Evolutionary conservation across 805 yeast genomes (phyloP).

Genomic region (Pichia eremophila): DNA sequence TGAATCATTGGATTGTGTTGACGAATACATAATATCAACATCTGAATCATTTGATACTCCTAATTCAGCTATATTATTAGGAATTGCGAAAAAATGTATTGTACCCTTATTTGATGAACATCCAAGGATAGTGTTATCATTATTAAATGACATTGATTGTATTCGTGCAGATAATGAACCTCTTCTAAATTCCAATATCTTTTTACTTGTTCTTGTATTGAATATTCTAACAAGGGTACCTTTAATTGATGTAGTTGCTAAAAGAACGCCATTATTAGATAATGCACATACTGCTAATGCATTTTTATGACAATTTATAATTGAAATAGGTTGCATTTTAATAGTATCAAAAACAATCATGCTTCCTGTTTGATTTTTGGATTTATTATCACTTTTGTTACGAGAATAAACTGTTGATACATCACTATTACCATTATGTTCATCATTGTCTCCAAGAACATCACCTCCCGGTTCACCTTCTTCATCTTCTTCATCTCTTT

Average conservation of each 20-base stretch:
- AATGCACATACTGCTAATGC: constrained; percentile 60
- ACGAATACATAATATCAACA: background rate
- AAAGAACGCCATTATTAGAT: constrained; percentile 64
- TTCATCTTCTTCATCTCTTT: background rate
- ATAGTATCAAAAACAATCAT: constrained; percentile 74
- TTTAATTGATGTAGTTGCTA: constrained; percentile 83
- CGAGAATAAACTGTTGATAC: background rate
- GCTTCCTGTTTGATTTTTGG: constrained; percentile 37
- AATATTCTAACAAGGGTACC: constrained; percentile 89
- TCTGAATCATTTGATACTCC: background rate
- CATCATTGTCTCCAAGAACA: background rate
- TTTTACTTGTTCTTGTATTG: constrained; percentile 52
- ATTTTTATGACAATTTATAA: constrained; percentile 79
- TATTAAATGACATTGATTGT: constrained; percentile 65
- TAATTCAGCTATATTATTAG: constrained; percentile 1
- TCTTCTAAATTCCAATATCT: constrained; percentile 65
- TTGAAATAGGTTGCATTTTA: constrained; percentile 65
- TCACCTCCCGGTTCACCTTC: background rate
- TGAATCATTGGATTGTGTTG: background rate
- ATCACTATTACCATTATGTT: background rate
- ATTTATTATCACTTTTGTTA: background rate
- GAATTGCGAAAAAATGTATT: constrained; percentile 63
- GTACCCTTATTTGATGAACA: constrained; percentile 88
- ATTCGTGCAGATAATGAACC: constrained; percentile 82
- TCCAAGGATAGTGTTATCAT: constrained; percentile 59